A percentile compares a stretch with the other conserved stretches of the same genome.
phyloP scores from a whole-genome alignment of 2,329 filamentous ascomycete species.

The Madurella fahalii region DNA sequence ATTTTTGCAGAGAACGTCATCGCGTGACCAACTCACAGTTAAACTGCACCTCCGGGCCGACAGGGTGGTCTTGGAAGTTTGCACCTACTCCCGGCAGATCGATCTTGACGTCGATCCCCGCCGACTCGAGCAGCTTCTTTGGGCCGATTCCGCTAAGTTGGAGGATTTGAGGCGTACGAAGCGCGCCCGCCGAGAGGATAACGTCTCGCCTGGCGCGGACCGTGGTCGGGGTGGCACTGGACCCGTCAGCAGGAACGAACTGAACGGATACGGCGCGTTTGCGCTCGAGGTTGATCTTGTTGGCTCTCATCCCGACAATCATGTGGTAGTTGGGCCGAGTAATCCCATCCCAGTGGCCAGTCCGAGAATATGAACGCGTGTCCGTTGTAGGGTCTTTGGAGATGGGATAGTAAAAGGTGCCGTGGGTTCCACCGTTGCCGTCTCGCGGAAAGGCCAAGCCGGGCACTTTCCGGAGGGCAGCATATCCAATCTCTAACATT shows the following conservation, averaged over 20 bases:
- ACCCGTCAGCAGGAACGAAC: constrained; percentile 8
- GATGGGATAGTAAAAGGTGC: constrained; percentile 40
- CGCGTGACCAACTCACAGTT: not conserved
- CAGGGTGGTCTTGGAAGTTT: constrained; percentile 38
- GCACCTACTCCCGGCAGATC: constrained; percentile 59
- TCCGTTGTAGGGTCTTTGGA: constrained; percentile 37
- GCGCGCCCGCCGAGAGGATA: constrained; percentile 39
- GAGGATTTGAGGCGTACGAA: constrained; percentile 42
- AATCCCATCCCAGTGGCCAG: constrained; percentile 32
- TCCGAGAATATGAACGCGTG: constrained; percentile 37
- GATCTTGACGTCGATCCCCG: constrained; percentile 48
- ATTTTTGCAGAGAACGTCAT: not conserved
- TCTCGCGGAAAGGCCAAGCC: constrained; percentile 35
- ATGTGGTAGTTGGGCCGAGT: constrained; percentile 22
- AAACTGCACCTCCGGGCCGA: constrained; percentile 19
- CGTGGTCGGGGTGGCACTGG: not conserved
- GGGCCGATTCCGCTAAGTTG: constrained; percentile 42
- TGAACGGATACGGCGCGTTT: constrained; percentile 17
- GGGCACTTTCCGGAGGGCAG: no score
- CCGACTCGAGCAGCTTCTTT: constrained; percentile 30
- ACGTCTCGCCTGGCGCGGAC: constrained; percentile 34
- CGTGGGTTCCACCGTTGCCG: constrained; percentile 38
- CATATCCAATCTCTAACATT: no score
- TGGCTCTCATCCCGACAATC: constrained; percentile 19
- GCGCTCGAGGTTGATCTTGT: constrained; percentile 15